Evolutionary conservation across 441 rosid species (phyloP), one percentile per base, ranked within the genome.

Genomic region (Adansonia gregorii): DNA sequence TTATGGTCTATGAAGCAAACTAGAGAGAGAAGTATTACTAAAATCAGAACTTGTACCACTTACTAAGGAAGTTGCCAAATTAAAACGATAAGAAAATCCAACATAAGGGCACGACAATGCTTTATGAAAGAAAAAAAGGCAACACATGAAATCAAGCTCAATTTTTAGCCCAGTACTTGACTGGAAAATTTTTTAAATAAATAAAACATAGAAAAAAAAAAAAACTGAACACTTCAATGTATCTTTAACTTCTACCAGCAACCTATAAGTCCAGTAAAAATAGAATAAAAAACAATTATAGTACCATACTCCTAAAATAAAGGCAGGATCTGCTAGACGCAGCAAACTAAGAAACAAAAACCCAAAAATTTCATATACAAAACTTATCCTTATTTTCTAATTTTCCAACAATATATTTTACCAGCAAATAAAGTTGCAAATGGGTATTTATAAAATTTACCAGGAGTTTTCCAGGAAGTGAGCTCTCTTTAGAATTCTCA

Each of bases 391-490:
- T 56, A 17, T 56, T 24, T 24, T 51, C 14, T 0, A 65, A 65
- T 12, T 68, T 48, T 14, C 54, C 41, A 46, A 14, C 73, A 68
- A 20, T 68, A 4, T 39, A 14, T 41, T 19, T 56, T 31, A 12
- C 51, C 39, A 27, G 22, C 17, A 67, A 78, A n/a, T 20, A 67
- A 64, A 69, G 51, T 14, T 73, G 8, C 20, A 59, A 64, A 35
- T 51, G 52, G 22, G 61, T 60, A 20, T 48, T 6, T 39, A 20
- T 5, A 4, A 55, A 49, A 73, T 35, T 78, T 82, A 91, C 97
- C 98, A 87, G 86, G 17, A 73, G 35, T 58, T 86, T 88, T 73
- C 49, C 82, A 6, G 81, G 68, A 68, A 46, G 71, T 39, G 86
- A 87, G 58, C 71, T 73, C 71, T 76, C 87, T 79, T 85, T 81